Conservation (phyloP, 2,329 filamentous ascomycete species). For the Aspergillus piperis region DNA sequence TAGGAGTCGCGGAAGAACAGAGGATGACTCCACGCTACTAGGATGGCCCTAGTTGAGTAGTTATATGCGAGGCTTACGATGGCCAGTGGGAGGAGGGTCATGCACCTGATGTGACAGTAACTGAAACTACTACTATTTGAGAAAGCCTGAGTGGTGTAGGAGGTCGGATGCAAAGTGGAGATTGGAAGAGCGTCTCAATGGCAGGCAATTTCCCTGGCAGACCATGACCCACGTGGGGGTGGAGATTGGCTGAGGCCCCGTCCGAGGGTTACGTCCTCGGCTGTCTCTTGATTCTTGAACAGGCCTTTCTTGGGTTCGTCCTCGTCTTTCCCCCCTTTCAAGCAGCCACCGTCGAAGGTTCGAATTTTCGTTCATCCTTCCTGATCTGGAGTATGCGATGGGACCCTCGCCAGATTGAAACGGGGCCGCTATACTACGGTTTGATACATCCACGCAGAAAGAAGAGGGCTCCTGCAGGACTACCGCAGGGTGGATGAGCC, state of each 20-base stretch:
- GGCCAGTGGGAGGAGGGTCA: neutral
- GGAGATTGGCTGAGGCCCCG: constrained; percentile 19
- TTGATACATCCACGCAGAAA: neutral
- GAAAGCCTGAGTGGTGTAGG: neutral
- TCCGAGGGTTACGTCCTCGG: constrained; percentile 12
- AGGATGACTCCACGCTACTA: neutral
- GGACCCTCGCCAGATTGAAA: neutral
- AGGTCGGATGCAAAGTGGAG: neutral
- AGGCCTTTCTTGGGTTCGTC: neutral
- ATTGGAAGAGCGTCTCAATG: neutral
- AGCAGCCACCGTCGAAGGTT: neutral
- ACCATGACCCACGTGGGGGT: constrained; percentile 23
- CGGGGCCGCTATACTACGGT: neutral
- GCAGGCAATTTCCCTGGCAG: constrained; percentile 19
- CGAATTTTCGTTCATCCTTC: neutral
- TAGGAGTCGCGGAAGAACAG: neutral
- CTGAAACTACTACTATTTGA: neutral
- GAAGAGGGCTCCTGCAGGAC: constrained; percentile 6
- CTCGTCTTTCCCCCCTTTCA: too few relatives aligned
- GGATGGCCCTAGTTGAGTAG: neutral
- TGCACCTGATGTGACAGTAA: neutral
- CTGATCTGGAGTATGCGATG: neutral
- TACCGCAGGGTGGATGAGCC: neutral
- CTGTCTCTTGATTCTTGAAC: neutral
- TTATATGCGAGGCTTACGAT: constrained; percentile 1